Evolutionary conservation across 2,329 filamentous ascomycete genomes (phyloP).

Genomic region (Lachnellula occidentalis): DNA sequence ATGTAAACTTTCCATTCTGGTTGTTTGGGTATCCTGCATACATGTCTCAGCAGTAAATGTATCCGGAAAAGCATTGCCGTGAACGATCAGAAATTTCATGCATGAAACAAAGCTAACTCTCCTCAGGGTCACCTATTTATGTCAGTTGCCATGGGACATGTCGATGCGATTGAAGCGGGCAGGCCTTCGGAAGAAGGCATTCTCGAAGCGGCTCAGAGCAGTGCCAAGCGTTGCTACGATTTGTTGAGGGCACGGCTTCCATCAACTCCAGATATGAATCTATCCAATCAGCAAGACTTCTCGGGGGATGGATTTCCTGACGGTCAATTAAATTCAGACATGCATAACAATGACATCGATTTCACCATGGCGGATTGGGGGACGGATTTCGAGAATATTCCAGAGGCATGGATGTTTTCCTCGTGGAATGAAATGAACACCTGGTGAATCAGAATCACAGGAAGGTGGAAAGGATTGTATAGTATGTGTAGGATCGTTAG

Average conservation of each 20-base stretch:
- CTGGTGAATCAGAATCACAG: not conserved
- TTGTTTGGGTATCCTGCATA: too few relatives aligned
- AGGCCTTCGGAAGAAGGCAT: constrained; percentile 9
- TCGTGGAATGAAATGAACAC: constrained; percentile 1
- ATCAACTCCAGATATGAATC: not conserved
- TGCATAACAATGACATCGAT: not conserved
- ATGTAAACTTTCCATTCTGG: too few relatives aligned
- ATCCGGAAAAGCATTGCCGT: too few relatives aligned
- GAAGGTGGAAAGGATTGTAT: not conserved
- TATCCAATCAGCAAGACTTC: not conserved
- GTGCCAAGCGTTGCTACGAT: constrained; percentile 14
- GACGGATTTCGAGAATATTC: constrained; percentile 11
- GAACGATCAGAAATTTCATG: too few relatives aligned
- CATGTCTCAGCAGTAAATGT: too few relatives aligned
- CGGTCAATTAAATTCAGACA: not conserved
- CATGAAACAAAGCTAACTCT: too few relatives aligned
- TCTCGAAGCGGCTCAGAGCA: constrained; percentile 15
- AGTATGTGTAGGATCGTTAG: not conserved
- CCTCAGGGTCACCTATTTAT: constrained; percentile 33
- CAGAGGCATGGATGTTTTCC: constrained; percentile 7
- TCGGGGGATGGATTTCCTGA: not conserved
- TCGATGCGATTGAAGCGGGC: constrained; percentile 29
- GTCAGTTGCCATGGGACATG: constrained; percentile 36
- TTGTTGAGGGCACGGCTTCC: constrained; percentile 8
- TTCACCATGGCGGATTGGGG: constrained; percentile 11